Evolutionary conservation across 2,329 filamentous ascomycete genomes (phyloP).

Genomic region (Colletotrichum tanaceti): DNA sequence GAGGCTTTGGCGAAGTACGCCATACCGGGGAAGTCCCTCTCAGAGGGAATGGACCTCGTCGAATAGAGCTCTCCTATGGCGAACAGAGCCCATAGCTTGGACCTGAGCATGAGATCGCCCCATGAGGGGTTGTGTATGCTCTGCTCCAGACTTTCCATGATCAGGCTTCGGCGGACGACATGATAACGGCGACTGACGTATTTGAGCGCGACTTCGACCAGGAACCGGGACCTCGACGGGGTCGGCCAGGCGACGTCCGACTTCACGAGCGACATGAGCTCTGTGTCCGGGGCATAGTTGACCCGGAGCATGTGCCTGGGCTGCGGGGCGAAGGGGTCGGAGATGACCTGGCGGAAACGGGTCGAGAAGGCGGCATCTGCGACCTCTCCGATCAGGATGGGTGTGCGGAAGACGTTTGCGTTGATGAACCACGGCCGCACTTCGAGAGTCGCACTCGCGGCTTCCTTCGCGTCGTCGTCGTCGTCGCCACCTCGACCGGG

Average conservation of each 20-base stretch:
- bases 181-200: conserved; percentile 55
- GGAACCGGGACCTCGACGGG: conserved; percentile 50
- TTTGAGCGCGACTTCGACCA: conserved; percentile 55
- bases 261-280: conserved; percentile 45
- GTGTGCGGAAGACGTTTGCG: conserved; percentile 48
- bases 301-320: conserved; percentile 49
- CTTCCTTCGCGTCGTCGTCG: conserved; percentile 6
- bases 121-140: conserved; percentile 50
- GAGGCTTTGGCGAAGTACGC: conserved; percentile 56
- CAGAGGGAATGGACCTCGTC: conserved; percentile 49
- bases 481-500: conserved; percentile 17
- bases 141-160: conserved; percentile 52
- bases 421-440: conserved; percentile 50
- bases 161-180: conserved; percentile 53
- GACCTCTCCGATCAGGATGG: conserved; percentile 50
- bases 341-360: conserved; percentile 51
- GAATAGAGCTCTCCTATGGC: conserved; percentile 61
- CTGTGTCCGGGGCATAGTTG: conserved; percentile 49
- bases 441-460: conserved; percentile 30
- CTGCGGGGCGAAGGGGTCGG: conserved; percentile 42
- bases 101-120: conserved; percentile 50
- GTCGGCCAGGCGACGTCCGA: conserved; percentile 53
- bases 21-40: conserved; percentile 55
- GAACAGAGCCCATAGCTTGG: conserved; percentile 58
- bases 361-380: conserved; percentile 53